Conservation (phyloP, 1,284 basidiomycete species). For the Ustilago tritici region DNA sequence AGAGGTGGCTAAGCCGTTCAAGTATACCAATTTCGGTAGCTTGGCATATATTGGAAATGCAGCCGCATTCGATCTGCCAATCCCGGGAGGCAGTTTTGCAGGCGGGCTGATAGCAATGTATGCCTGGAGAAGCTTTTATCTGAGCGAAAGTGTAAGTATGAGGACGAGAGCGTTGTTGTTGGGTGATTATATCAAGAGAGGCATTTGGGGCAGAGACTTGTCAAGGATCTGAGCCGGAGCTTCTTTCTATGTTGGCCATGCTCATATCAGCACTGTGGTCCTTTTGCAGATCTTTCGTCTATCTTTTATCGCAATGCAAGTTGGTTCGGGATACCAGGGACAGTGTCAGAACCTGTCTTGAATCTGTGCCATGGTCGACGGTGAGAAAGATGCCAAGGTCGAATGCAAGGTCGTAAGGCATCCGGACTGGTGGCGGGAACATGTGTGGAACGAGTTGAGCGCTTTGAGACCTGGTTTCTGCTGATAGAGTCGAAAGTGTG, state of each 20-base stretch:
- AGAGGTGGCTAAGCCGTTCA: conserved; percentile 59
- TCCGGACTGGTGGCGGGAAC: too few relatives aligned
- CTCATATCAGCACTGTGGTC: not conserved
- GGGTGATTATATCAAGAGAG: conserved; percentile 65
- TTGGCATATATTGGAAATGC: conserved; percentile 69
- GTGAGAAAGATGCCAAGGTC: too few relatives aligned
- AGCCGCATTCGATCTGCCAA: conserved; percentile 67
- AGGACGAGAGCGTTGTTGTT: conserved; percentile 64
- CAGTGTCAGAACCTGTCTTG: too few relatives aligned
- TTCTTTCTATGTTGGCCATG: not conserved
- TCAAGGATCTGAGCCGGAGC: conserved; percentile 31
- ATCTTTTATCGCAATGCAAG: not conserved
- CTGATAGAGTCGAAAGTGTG: too few relatives aligned
- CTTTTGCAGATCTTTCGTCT: not conserved
- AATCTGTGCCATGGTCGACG: too few relatives aligned
- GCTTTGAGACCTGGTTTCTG: too few relatives aligned
- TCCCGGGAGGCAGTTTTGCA: conserved; percentile 64
- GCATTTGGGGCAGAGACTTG: conserved; percentile 62
- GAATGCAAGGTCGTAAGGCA: too few relatives aligned
- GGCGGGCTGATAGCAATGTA: conserved; percentile 69
- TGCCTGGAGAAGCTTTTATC: conserved; percentile 59
- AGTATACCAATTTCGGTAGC: conserved; percentile 61
- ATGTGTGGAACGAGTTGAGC: too few relatives aligned
- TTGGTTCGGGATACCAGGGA: not conserved
- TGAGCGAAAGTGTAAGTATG: conserved; percentile 60